Evolutionary conservation across 106 monocot genomes (phyloP), one percentile per base, ranked within the genome.

Genomic region (Dioscorea zingiberensis): DNA sequence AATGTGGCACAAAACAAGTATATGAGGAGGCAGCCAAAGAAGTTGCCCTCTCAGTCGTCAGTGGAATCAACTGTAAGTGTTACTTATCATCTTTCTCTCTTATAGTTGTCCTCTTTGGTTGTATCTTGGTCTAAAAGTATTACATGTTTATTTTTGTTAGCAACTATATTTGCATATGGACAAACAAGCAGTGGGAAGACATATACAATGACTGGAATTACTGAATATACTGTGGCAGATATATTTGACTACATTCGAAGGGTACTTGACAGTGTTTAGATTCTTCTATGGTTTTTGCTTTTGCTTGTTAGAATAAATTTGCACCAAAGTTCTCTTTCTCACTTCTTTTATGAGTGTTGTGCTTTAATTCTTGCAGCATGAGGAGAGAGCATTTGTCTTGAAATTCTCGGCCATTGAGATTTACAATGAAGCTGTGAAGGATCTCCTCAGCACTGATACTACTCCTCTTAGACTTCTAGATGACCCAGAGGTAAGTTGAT

Each of bases 151-250:
- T 60, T 58, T 74, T 30, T 55, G 27, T 74, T 82, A 99, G 98
- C 98, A 25, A 93, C 82, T 79, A 81, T 99, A 64, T 99, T 99
- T 71, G 98, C 98, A 5, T 99, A 99, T 69, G 98, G 98, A 49
- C 98, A 99, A 83, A 99, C 98, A 60, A 89, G 98, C 78, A 99
- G 98, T 73, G 98, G 98, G 63, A 99, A 99, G 72, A 99, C 98
- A 47, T 93, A 89, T 69, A 99, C 98, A n/a, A 99, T 99, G 93
- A 74, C 74, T 51, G 98, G 93, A 26, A 84, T 99, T 47, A 99
- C 98, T 5, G 89, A 93, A 61, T 78, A 85, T 73, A 76, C 98
- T 23, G 82, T 87, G 14, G 70, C 75, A 58, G 98, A 99, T 80
- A 89, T 99, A 60, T 99, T 88, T 63, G 98, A 93, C 23, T 99